Evolutionary conservation across 768 basidiomycete genomes (phyloP), one percentile per base, ranked within the genome.

Genomic region (Mycena indigotica): DNA sequence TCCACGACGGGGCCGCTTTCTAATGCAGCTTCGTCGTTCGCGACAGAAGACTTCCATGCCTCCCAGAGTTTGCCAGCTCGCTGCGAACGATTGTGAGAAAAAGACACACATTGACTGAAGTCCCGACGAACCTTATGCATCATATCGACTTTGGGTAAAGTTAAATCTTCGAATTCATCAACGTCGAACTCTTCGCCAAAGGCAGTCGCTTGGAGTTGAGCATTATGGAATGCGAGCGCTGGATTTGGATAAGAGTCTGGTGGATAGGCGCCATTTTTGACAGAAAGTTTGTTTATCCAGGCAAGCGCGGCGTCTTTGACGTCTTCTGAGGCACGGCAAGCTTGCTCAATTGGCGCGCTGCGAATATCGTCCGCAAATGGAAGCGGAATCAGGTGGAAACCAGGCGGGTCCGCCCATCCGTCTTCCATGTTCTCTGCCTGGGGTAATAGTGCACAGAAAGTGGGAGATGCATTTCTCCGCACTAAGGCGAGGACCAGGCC

Each of bases 301-400:
- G 81, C 80, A 57, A 75, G 76, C 28, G 94, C 93, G 15, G 82
- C 77, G 2, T 88, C 80, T 54, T 81, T 84, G 61, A 89, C 76
- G 19, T 84, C 78, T 25, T 91, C 84, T 19, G 84, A 80, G 3
- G 91, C 95, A 78, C 81, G 79, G 63, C 80, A 76, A 5, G 79
- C 86, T 53, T 84, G 78, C 19, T 86, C 83, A 12, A 94, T 72
- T 2, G 89, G 87, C 5, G 90, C 89, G 19, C 80, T 78, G 48
- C 97, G 85, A 49, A 98, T 89, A 65, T 99, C 97, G 68, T 99
- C 97, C 3, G 91, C 89, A 69, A 91, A 99, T 0, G 96, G 95
- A n/a, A 98, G 70, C 16, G 89, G 89, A 56, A 98, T 88, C 50
- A 98, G 77, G 71, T 98, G 95, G 66, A 98, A 90, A 4, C 97